Evolutionary conservation across 140 eudicot species (phyloP).

Genomic region (Ambrosia hybrid): DNA sequence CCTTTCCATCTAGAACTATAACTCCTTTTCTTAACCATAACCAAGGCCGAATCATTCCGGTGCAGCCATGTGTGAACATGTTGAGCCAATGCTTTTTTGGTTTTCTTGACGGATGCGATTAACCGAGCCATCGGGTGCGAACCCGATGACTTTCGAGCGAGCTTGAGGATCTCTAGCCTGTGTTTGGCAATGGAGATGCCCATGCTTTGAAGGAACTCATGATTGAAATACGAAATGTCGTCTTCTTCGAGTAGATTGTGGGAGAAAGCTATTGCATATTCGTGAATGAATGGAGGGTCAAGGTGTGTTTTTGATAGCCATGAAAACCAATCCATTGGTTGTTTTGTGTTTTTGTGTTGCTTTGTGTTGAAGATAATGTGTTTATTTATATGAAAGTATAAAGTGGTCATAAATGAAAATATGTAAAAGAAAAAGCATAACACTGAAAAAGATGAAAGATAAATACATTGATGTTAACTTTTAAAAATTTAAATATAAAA

Average conservation of each 20-base stretch:
- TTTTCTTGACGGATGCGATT: slow-evolving; percentile 48
- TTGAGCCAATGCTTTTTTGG: slow-evolving; percentile 44
- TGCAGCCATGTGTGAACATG: slow-evolving; percentile 46
- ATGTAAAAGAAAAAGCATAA: neutral
- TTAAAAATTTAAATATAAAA: neutral
- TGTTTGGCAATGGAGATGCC: slow-evolving; percentile 88
- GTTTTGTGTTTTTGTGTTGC: slow-evolving; percentile 14
- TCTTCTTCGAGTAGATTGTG: slow-evolving; percentile 80
- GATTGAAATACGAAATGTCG: slow-evolving; percentile 68
- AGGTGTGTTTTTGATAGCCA: slow-evolving; percentile 91
- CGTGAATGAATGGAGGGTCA: slow-evolving; percentile 64
- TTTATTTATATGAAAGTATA: slow-evolving; percentile 23
- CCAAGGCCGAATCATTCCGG: slow-evolving; percentile 57
- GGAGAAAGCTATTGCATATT: slow-evolving; percentile 63
- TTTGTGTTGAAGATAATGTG: slow-evolving; percentile 29
- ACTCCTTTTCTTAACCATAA: slow-evolving; percentile 46
- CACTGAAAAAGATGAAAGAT: neutral
- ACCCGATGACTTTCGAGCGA: slow-evolving; percentile 38
- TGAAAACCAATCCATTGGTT: slow-evolving; percentile 75
- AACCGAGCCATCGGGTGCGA: slow-evolving; percentile 49
- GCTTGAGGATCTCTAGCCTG: slow-evolving; percentile 81
- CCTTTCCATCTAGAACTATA: slow-evolving; percentile 72
- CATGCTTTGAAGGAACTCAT: slow-evolving; percentile 83
- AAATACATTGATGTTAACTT: neutral
- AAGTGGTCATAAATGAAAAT: neutral